These are phyloP conservation scores for Larix sibirica DNA, from an alignment of 83 land plant species.

Conservation along the genomic window DNA sequence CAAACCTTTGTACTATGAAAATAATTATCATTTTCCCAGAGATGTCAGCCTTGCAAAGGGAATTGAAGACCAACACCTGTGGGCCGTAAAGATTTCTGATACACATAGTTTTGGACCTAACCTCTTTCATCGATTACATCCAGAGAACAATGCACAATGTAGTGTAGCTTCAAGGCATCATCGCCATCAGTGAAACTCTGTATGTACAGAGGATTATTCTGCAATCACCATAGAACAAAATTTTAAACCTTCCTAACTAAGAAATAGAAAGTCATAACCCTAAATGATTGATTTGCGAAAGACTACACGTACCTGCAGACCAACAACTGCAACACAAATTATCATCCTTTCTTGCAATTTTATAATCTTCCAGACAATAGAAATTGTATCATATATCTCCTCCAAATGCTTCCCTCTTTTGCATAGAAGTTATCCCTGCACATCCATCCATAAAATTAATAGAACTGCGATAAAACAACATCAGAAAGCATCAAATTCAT, in stretches of 20 bases:
- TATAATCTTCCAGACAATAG: no score
- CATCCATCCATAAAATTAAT: no score
- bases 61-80: neutral
- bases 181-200: conserved; percentile 93
- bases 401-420: no score
- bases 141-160: conserved; percentile 96
- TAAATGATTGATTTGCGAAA: neutral
- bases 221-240: conserved; percentile 14
- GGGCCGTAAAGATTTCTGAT: neutral
- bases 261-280: neutral
- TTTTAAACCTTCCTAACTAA: neutral
- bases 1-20: no score
- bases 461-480: no score
- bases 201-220: conserved; percentile 97
- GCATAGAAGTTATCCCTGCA: no score
- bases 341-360: conserved; percentile 53
- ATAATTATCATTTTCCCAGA: no score
- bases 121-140: conserved; percentile 97
- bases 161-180: conserved; percentile 91
- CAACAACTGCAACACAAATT: conserved; percentile 92
- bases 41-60: neutral
- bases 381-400: no score
- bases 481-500: no score
- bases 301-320: conserved; percentile 62
- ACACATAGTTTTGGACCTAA: conserved; percentile 13